These are phyloP conservation scores for Metahyphopichia silvanorum DNA, from an alignment of 805 yeast species.

Conservation along the genomic window DNA sequence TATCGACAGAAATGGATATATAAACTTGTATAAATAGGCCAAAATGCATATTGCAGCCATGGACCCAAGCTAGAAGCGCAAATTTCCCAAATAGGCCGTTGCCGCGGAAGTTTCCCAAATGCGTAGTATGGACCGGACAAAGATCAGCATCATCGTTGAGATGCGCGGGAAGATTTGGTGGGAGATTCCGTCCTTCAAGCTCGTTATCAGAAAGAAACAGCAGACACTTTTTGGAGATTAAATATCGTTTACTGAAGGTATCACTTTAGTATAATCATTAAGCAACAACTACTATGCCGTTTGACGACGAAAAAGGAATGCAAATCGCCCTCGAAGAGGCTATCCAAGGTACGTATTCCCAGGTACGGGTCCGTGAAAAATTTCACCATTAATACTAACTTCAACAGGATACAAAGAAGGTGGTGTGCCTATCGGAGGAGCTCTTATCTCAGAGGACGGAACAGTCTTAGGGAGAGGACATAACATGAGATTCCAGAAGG, in stretches of 20 bases:
- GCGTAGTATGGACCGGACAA: too few species aligned
- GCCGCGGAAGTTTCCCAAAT: not conserved
- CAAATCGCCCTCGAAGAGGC: slow-evolving; percentile 74
- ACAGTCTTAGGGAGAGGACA: slow-evolving; percentile 84
- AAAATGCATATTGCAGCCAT: too few species aligned
- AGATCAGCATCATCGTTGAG: too few species aligned
- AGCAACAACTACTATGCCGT: slow-evolving; percentile 40
- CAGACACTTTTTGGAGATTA: too few species aligned
- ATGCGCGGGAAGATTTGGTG: too few species aligned
- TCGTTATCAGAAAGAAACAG: too few species aligned
- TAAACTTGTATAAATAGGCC: slow-evolving; percentile 55
- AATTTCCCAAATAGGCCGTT: too few species aligned
- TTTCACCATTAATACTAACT: not conserved
- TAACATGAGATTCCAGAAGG: slow-evolving; percentile 83
- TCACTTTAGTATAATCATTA: too few species aligned
- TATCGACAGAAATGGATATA: slow-evolving; percentile 63
- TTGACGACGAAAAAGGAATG: slow-evolving; percentile 66
- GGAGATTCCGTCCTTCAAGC: too few species aligned
- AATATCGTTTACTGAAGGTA: too few species aligned
- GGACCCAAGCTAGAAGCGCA: too few species aligned
- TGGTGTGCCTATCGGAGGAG: slow-evolving; percentile 90
- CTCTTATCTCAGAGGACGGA: slow-evolving; percentile 71
- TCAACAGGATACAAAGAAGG: slow-evolving; percentile 65
- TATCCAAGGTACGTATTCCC: slow-evolving; percentile 43
- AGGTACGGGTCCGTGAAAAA: slow-evolving; percentile 1